Conservation (phyloP, 2,329 filamentous ascomycete species). For the Phaeosphaeriaceae sp. region DNA sequence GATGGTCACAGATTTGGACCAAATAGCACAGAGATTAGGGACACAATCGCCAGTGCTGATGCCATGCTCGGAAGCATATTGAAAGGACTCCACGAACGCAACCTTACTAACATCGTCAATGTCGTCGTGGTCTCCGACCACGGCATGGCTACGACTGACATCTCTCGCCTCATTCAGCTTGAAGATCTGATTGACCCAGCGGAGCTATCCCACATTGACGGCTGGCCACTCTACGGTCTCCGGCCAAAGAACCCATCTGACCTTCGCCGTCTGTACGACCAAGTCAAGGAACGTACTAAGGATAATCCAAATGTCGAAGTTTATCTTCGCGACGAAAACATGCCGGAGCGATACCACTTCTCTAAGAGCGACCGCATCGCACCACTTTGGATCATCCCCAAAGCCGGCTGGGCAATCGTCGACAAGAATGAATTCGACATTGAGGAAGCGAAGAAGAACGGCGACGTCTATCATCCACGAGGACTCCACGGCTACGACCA, state of each 20-base stretch:
- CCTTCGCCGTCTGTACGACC: slow-evolving; percentile 71
- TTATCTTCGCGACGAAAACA: slow-evolving; percentile 83
- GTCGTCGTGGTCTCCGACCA: slow-evolving; percentile 97
- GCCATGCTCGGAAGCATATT: slow-evolving; percentile 81
- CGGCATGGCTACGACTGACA: slow-evolving; percentile 94
- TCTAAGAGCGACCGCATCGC: slow-evolving; percentile 87
- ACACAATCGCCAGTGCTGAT: slow-evolving; percentile 81
- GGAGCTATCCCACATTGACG: slow-evolving; percentile 84
- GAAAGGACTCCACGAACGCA: slow-evolving; percentile 76
- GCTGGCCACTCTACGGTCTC: slow-evolving; percentile 92
- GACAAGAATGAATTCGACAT: slow-evolving; percentile 80
- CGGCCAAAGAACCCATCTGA: slow-evolving; percentile 75
- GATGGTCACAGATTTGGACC: slow-evolving; percentile 90
- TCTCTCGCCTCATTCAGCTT: slow-evolving; percentile 80
- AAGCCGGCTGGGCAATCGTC: slow-evolving; percentile 91
- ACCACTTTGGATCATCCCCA: slow-evolving; percentile 91
- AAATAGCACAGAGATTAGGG: slow-evolving; percentile 88
- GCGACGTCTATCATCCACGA: slow-evolving; percentile 75
- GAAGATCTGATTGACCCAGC: slow-evolving; percentile 84
- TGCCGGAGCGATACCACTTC: slow-evolving; percentile 95
- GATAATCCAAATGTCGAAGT: slow-evolving; percentile 78
- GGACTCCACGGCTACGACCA: slow-evolving; percentile 96
- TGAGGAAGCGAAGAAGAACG: slow-evolving; percentile 68
- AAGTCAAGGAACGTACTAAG: slow-evolving; percentile 60
- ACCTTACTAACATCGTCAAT: slow-evolving; percentile 89